A percentile compares a stretch with the other conserved stretches of the same genome.
phyloP scores from a whole-genome alignment of 2,329 filamentous ascomycete genomes.

The Sporothrix protearum region DNA sequence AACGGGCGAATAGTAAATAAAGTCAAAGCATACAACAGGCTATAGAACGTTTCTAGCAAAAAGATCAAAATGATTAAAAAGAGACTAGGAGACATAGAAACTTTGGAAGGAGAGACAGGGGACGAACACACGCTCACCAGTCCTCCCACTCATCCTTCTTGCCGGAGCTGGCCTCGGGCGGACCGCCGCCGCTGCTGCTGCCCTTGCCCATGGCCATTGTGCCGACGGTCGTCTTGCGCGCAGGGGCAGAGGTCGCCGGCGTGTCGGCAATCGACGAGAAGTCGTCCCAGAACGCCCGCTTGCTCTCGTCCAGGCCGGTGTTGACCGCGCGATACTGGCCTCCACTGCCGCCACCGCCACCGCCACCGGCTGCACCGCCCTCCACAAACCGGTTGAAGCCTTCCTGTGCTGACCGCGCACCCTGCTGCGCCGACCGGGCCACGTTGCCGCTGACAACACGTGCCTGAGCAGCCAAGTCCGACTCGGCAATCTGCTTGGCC shows the following conservation, averaged over 20 bases:
- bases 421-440: slow-evolving; percentile 63
- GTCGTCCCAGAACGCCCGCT: slow-evolving; percentile 87
- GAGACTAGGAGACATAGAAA: neutral
- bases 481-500: slow-evolving; percentile 80
- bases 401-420: slow-evolving; percentile 71
- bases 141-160: slow-evolving; percentile 63
- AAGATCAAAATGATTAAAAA: no score
- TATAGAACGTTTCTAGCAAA: neutral
- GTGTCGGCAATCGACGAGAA: slow-evolving; percentile 70
- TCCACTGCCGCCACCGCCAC: slow-evolving; percentile 26
- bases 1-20: neutral
- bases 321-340: slow-evolving; percentile 41
- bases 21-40: neutral
- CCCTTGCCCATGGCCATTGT: slow-evolving; percentile 59
- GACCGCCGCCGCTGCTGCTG: slow-evolving; percentile 31
- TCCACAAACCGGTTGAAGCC: slow-evolving; percentile 86
- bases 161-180: slow-evolving; percentile 33
- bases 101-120: neutral
- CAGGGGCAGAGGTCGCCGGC: slow-evolving; percentile 41
- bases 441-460: slow-evolving; percentile 61
- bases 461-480: slow-evolving; percentile 69
- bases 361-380: slow-evolving; percentile 47
- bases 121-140: slow-evolving; percentile 46
- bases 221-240: slow-evolving; percentile 48
- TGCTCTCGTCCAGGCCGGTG: slow-evolving; percentile 54